Conservation (phyloP, 2,329 filamentous ascomycete species). For the Colletotrichum theobromicola region DNA sequence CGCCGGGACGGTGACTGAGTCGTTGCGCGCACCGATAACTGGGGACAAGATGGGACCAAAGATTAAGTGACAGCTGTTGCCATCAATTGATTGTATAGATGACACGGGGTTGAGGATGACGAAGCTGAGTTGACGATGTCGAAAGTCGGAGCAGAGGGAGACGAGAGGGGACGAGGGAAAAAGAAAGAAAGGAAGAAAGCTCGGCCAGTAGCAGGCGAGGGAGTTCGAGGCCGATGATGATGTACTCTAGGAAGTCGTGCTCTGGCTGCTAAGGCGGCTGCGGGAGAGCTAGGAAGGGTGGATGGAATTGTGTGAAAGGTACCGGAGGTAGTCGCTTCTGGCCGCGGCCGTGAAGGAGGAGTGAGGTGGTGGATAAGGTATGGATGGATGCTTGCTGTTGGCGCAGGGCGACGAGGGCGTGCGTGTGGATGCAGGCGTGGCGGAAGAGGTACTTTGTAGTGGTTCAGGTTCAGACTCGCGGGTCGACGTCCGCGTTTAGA, state of each 20-base stretch:
- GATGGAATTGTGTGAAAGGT: background rate
- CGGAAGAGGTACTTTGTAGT: background rate
- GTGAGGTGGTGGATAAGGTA: background rate
- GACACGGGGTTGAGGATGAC: background rate
- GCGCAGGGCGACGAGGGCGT: background rate
- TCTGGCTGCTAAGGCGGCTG: background rate
- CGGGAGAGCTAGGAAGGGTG: background rate
- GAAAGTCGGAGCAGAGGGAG: background rate
- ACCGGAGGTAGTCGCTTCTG: conserved; percentile 10
- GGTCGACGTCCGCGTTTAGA: conserved; percentile 16
- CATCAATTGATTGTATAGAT: conserved; percentile 18
- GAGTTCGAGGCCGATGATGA: conserved; percentile 16
- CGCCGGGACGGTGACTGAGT: conserved; percentile 12
- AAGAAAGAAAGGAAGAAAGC: background rate
- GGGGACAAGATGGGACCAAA: conserved; percentile 16
- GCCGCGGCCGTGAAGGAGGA: conserved; percentile 2
- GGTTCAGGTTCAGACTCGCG: conserved; percentile 6
- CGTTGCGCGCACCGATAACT: conserved; percentile 17
- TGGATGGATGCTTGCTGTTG: background rate
- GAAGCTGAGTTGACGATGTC: background rate
- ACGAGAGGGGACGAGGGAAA: background rate
- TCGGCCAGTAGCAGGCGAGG: background rate
- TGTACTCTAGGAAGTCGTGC: background rate
- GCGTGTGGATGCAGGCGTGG: background rate
- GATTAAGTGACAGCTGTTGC: conserved; percentile 14